Evolutionary conservation across 2,329 filamentous ascomycete species (phyloP).

Genomic region (Alternaria sp.): DNA sequence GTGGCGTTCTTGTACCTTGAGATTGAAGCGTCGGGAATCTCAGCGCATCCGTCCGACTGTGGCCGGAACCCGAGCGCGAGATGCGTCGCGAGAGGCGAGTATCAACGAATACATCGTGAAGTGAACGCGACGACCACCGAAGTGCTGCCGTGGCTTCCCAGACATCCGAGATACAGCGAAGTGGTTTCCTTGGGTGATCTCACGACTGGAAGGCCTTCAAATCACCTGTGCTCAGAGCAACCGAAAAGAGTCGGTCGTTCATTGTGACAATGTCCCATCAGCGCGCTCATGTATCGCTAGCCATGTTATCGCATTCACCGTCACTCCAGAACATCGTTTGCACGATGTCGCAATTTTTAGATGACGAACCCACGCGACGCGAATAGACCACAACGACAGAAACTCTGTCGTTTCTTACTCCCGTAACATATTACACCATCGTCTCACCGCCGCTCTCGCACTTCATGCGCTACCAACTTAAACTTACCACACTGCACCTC

Average conservation of each 20-base stretch:
- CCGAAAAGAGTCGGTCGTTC: not conserved
- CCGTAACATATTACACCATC: not conserved
- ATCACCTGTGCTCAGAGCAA: not conserved
- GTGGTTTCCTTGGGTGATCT: not conserved
- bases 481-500: not conserved
- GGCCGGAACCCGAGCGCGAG: not conserved
- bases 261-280: not conserved
- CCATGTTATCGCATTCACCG: not conserved
- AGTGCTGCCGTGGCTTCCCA: not conserved
- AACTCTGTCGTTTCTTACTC: accelerated
- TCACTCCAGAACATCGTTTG: conserved; percentile 7
- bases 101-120: not conserved
- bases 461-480: not conserved
- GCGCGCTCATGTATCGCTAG: not conserved
- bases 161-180: not conserved
- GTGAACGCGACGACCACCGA: not conserved
- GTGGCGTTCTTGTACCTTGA: not conserved
- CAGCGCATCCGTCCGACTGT: not conserved
- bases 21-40: not conserved
- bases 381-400: not conserved
- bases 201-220: no score
- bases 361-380: not conserved
- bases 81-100: no score
- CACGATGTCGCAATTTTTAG: not conserved
- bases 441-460: not conserved